These are phyloP conservation scores for Aeminium ludgeri DNA, from an alignment of 495 filamentous ascomycete species.

Conservation along the genomic window DNA sequence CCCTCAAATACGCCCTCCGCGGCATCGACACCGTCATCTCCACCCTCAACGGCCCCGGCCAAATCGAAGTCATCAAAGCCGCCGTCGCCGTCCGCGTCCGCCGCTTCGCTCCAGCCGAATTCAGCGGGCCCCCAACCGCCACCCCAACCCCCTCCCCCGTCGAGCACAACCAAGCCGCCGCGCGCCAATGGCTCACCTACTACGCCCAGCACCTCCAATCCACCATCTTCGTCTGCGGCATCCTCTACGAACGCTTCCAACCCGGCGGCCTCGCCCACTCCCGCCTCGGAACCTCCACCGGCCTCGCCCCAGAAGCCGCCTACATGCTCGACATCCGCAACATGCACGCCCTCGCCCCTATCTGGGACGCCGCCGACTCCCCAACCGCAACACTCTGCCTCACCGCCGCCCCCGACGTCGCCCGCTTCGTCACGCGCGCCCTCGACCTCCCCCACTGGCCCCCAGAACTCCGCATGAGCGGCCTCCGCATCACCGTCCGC, in stretches of 20 bases:
- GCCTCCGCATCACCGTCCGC: slow-evolving; percentile 34
- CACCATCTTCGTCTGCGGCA: slow-evolving; percentile 52
- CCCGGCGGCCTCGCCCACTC: slow-evolving; percentile 41
- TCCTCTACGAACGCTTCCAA: slow-evolving; percentile 62
- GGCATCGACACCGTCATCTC: slow-evolving; percentile 64
- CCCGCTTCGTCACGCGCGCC: slow-evolving; percentile 45
- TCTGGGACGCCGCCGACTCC: slow-evolving; percentile 30
- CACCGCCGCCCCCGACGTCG: slow-evolving; percentile 52
- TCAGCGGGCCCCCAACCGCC: slow-evolving; percentile 41
- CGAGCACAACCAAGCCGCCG: slow-evolving; percentile 40
- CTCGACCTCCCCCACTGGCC: slow-evolving; percentile 47
- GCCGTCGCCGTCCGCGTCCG: slow-evolving; percentile 45
- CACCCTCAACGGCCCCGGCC: slow-evolving; percentile 45
- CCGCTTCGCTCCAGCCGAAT: slow-evolving; percentile 59
- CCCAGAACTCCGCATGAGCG: slow-evolving; percentile 45
- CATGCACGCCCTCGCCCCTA: slow-evolving; percentile 41
- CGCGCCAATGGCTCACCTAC: slow-evolving; percentile 37
- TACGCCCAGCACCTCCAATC: slow-evolving; percentile 40
- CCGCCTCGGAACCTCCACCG: slow-evolving; percentile 34
- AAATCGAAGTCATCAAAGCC: slow-evolving; percentile 57
- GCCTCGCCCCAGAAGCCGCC: slow-evolving; percentile 38
- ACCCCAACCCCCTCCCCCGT: slow-evolving; percentile 27
- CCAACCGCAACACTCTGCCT: slow-evolving; percentile 38
- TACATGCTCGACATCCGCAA: slow-evolving; percentile 45
- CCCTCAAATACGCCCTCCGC: slow-evolving; percentile 43